Evolutionary conservation across 2,329 filamentous ascomycete genomes (phyloP).

Genomic region (Fusarium denticulatum): DNA sequence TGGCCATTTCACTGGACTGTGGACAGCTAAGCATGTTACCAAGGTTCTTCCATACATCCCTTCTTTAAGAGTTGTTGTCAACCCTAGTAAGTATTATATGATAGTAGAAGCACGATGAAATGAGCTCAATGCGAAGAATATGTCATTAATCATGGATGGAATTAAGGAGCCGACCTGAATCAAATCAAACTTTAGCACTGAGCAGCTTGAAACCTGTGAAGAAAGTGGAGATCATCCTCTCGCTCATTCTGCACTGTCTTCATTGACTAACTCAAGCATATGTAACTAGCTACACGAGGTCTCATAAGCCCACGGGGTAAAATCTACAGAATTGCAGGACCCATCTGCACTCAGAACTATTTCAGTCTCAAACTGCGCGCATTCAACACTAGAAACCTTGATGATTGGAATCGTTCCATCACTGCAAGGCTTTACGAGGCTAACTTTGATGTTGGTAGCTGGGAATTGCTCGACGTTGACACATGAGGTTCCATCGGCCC

Average conservation of each 20-base stretch:
- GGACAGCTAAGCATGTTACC: too few relatives aligned
- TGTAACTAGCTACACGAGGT: not conserved
- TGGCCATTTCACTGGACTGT: not conserved
- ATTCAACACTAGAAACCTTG: not conserved
- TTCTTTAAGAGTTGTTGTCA: rapidly evolving
- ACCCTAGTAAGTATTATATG: rapidly evolving
- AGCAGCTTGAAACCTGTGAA: too few relatives aligned
- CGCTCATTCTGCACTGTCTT: too few relatives aligned
- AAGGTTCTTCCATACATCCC: not conserved
- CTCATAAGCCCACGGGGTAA: not conserved
- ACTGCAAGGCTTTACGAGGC: not conserved
- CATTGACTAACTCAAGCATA: rapidly evolving
- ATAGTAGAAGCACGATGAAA: too few relatives aligned
- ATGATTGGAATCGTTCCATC: not conserved
- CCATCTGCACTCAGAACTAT: not conserved
- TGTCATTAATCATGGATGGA: too few relatives aligned
- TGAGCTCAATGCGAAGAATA: not conserved
- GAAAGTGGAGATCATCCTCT: not conserved
- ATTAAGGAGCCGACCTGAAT: rapidly evolving
- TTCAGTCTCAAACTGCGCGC: not conserved
- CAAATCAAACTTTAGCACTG: too few relatives aligned
- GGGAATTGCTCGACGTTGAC: not conserved
- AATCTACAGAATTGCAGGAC: not conserved
- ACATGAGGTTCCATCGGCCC: not conserved
- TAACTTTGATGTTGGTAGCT: not conserved